A percentile compares a stretch with the other conserved stretches of the same genome.
Evolutionary conservation across 306 rosid species (phyloP).

Genomic region (Pyrus bretschneideri): DNA sequence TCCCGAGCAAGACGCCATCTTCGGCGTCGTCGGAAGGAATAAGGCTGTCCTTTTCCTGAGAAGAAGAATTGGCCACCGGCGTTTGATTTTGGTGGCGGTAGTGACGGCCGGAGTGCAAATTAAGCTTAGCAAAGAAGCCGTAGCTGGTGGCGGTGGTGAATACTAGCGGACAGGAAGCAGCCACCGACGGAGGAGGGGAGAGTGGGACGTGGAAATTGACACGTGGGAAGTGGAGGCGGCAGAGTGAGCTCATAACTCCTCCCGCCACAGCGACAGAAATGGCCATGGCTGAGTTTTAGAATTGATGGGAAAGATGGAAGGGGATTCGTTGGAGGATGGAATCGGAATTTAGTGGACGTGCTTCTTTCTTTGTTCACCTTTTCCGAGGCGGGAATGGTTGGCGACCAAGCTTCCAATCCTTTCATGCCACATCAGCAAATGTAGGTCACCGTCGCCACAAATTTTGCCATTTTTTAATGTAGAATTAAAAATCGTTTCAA

Average conservation of each 20-base stretch:
- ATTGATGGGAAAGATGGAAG: background rate
- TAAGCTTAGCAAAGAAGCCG: slow-evolving; percentile 6
- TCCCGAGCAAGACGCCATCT: slow-evolving; percentile 77
- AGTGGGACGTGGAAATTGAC: slow-evolving; percentile 16
- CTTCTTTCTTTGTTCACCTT: background rate
- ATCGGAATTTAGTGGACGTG: background rate
- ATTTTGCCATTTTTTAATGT: too few relatives aligned
- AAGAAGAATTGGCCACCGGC: slow-evolving; percentile 29
- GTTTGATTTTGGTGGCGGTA: background rate
- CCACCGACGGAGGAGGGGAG: slow-evolving; percentile 14
- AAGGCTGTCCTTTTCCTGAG: slow-evolving; percentile 22
- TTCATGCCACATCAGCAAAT: background rate
- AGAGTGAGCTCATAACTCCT: slow-evolving; percentile 12
- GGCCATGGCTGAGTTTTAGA: slow-evolving; percentile 38
- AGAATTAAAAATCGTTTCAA: too few relatives aligned
- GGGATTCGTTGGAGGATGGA: background rate
- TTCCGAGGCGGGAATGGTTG: slow-evolving; percentile 13
- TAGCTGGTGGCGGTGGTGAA: background rate
- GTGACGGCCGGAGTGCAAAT: slow-evolving; percentile 4
- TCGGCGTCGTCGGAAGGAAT: slow-evolving; percentile 29
- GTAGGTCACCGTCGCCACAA: too few relatives aligned
- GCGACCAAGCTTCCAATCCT: background rate
- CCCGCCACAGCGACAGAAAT: background rate
- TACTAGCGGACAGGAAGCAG: slow-evolving; percentile 4
- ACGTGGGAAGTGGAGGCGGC: slow-evolving; percentile 3